Evolutionary conservation across 2,329 filamentous ascomycete genomes (phyloP), one percentile per base, ranked within the genome.

Genomic region (Fusarium marasasianum): DNA sequence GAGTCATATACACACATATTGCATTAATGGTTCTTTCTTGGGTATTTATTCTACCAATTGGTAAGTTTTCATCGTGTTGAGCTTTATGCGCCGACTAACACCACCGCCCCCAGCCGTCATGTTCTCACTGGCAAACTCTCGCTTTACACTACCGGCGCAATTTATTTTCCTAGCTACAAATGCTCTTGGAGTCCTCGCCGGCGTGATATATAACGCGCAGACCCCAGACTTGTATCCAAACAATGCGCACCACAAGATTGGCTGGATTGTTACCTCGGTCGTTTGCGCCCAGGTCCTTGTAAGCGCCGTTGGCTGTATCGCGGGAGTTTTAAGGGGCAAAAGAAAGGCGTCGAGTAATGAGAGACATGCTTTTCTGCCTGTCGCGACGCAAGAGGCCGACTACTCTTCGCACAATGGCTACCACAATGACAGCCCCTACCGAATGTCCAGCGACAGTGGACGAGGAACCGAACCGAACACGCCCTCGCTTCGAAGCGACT

Each of bases 191-290:
- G 75, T 95, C 31, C 78, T 94, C 20, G 80, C 93, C 33, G 91
- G 89, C 13, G 87, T 89, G 56, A 84, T 94, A 40, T 98, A 98
- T 85, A 94, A 96, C 80, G 87, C 89, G 66, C 91, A 89, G 72
- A 97, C 94, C 0, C 94, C 95, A 2, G 94, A 98, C 79, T 85
- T 98, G 29, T 98, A 98, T 80, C 91, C 91, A 38, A 92, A 93
- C 80, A 97, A 97, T 80, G 90, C 92, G n/a, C 95, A 98, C 81
- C 91, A 95, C 84, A 95, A 93, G 81, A 88, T 96, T 48, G 95
- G 95, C 62, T 98, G 96, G 96, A 86, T 94, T 47, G 87, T 92
- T 37, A 96, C 93, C 7, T 93, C 90, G 86, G 86, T 95, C 8
- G 87, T 93, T 17, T 87, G 87, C 59, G 90, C 88, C 1, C 96